Evolutionary conservation across 1,139 yeast genomes (phyloP), one percentile per base, ranked within the genome.

Genomic region (Geotrichum carabidarum): DNA sequence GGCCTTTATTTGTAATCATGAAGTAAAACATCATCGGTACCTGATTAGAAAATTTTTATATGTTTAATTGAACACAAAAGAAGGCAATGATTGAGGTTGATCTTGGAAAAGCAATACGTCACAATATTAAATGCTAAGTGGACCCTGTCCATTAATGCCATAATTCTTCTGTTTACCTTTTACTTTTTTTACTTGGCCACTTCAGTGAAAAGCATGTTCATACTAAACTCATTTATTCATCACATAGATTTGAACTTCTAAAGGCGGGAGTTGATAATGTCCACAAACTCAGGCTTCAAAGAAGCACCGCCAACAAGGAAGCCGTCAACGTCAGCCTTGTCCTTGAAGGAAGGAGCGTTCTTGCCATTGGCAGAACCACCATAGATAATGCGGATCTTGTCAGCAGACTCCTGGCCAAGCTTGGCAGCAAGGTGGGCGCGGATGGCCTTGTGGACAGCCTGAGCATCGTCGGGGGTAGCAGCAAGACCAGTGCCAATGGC

Each of bases 221-320:
- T 7, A 45, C 12, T 18, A 18, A 14, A 12, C 12, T 45, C 31
- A 22, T 22, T 3, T 22, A 22, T 22, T 18, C 27, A 18, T 40
- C 30, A 40, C 17, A 18, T 8, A 8, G 12, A 12, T 18, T 40
- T 18, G 43, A 15, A 18, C 30, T 17, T 17, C 30, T 84, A 89
- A 72, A 78, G 77, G 84, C 96, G 86, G 58, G 96, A 87, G 79
- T 86, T 93, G 81, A 93, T 80, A 70, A 93, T 93, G 77, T 89
- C 94, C 70, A 89, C 83, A 71, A 93, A 93, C 79, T 93, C 99
- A 63, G 99, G 96, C 82, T 93, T 93, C 76, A 93, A 83, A 50
- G 96, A 88, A 71, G 99, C 99, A 78, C 99, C 99, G 71, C 99
- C 99, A 68, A 93, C 99, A 70, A 93, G 83, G 93, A 91, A 93